Percentiles rank a stretch among this genome's conserved stretches.
Evolutionary conservation across 148 eudicot genomes (phyloP).

Genomic region (Chenopodium formosanum): DNA sequence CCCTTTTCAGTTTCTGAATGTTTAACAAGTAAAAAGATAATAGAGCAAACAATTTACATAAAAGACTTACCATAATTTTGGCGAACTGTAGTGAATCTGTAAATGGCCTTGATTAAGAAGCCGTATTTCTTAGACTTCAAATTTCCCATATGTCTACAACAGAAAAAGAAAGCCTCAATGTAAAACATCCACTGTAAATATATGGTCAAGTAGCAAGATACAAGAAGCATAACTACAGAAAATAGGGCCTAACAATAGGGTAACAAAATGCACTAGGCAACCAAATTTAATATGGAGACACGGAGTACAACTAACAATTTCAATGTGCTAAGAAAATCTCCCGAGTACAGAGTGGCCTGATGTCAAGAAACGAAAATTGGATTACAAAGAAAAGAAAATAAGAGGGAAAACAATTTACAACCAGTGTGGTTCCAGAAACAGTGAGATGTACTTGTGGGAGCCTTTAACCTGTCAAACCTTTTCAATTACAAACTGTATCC

Average conservation of each 20-base stretch:
- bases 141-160: slow-evolving; percentile 81
- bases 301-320: not conserved
- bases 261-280: not conserved
- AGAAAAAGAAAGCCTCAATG: not conserved
- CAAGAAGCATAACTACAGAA: slow-evolving; percentile 11
- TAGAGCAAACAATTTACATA: not conserved
- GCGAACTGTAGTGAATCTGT: slow-evolving; percentile 62
- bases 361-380: not conserved
- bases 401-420: not conserved
- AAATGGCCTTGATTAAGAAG: slow-evolving; percentile 68
- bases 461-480: not conserved
- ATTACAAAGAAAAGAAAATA: not conserved
- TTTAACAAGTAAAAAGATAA: not conserved
- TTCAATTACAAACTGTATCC: not conserved
- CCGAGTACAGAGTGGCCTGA: not conserved
- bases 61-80: slow-evolving; percentile 77
- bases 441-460: not conserved
- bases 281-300: not conserved
- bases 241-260: not conserved
- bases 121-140: slow-evolving; percentile 62
- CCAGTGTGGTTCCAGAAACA: not conserved
- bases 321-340: not conserved
- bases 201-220: not conserved
- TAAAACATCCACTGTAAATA: not conserved
- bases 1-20: not conserved